These are phyloP conservation scores for Cerrena zonata DNA, from an alignment of 1,284 basidiomycete genomes.

Conservation along the genomic window DNA sequence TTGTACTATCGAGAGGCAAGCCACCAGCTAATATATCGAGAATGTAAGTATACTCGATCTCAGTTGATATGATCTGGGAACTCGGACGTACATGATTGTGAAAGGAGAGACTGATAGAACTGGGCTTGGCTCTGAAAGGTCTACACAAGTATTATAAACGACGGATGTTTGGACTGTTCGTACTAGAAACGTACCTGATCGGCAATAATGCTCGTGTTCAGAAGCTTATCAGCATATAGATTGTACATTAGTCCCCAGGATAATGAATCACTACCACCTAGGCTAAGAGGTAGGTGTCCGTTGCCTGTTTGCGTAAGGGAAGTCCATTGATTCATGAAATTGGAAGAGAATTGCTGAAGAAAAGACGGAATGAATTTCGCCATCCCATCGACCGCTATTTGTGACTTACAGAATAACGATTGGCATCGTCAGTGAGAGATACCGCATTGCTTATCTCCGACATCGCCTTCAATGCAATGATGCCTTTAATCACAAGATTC, in stretches of 20 bases:
- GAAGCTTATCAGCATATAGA: slow-evolving; percentile 56
- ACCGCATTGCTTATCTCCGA: slow-evolving; percentile 34
- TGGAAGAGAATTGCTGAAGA: slow-evolving; percentile 11
- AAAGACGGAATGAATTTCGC: slow-evolving; percentile 50
- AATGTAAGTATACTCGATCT: too few relatives aligned
- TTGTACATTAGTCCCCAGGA: slow-evolving; percentile 63
- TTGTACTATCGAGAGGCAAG: too few relatives aligned
- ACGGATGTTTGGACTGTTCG: too few relatives aligned
- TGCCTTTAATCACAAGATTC: slow-evolving; percentile 69
- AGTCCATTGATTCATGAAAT: slow-evolving; percentile 21
- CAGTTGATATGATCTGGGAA: too few relatives aligned
- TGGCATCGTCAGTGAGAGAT: background rate
- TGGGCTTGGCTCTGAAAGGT: too few relatives aligned
- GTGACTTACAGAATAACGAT: background rate
- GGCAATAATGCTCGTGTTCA: slow-evolving; percentile 25
- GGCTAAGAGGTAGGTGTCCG: slow-evolving; percentile 30
- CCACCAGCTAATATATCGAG: too few relatives aligned
- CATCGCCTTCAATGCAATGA: slow-evolving; percentile 63
- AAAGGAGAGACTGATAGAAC: too few relatives aligned
- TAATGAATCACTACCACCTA: slow-evolving; percentile 42
- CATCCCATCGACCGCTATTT: slow-evolving; percentile 42
- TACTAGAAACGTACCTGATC: slow-evolving; percentile 15
- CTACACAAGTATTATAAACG: too few relatives aligned
- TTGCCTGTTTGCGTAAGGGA: slow-evolving; percentile 21
- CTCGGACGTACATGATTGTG: too few relatives aligned